Conservation (phyloP, 352 stramenopile genomes). For the Albugo laibachii region DNA sequence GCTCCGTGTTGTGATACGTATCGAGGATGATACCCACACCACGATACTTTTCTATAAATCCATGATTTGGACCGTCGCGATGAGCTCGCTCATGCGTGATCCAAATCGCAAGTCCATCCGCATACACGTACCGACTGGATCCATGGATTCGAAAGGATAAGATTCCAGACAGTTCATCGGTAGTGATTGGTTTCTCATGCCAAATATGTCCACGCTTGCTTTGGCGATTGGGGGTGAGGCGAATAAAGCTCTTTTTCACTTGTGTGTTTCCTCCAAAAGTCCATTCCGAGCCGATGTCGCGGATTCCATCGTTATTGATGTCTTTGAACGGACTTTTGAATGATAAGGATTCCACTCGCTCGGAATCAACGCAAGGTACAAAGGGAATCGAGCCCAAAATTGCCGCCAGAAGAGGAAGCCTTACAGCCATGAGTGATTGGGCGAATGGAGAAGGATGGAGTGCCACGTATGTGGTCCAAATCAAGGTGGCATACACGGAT, state of each 20-base stretch:
- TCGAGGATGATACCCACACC: constrained; percentile 65
- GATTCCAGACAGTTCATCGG: constrained; percentile 35
- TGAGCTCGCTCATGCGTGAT: constrained; percentile 43
- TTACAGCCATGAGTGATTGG: no score
- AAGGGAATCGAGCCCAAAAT: no score
- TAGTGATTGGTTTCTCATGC: constrained; percentile 28
- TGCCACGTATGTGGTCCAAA: no score
- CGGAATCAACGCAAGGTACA: constrained; percentile 2
- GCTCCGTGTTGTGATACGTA: constrained; percentile 70
- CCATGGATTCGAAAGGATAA: constrained; percentile 72
- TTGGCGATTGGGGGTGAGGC: constrained; percentile 73
- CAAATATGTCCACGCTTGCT: constrained; percentile 72
- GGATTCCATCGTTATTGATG: constrained; percentile 31
- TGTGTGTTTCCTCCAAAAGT: constrained; percentile 45
- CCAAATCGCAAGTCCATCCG: constrained; percentile 69
- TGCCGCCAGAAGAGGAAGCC: no score
- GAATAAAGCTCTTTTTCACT: constrained; percentile 73
- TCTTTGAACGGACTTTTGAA: constrained; percentile 62
- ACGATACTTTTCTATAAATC: constrained; percentile 55
- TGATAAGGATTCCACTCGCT: constrained; percentile 39
- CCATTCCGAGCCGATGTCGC: constrained; percentile 62
- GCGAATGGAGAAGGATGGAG: no score
- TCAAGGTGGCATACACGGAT: no score
- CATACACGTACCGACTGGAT: constrained; percentile 65
- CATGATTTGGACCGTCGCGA: constrained; percentile 40